Evolutionary conservation across 345 rosid species (phyloP).

Genomic region (Eucalyptus melliodora): DNA sequence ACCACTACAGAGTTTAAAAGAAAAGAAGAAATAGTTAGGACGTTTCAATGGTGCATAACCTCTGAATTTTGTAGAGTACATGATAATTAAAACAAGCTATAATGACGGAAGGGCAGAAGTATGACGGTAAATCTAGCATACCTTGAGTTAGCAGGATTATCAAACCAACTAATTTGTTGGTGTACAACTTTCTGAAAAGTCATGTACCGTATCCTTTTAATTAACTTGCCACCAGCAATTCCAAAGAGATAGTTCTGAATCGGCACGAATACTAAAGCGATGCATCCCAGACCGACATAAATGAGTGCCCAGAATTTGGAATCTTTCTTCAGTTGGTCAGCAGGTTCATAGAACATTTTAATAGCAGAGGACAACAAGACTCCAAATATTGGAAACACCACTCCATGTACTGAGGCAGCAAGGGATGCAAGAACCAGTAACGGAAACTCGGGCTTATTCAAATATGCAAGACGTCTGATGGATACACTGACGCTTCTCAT

Average conservation of each 20-base stretch:
- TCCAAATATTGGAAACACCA: slow-evolving; percentile 61
- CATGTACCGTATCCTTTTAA: slow-evolving; percentile 54
- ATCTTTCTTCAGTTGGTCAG: slow-evolving; percentile 24
- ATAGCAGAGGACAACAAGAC: slow-evolving; percentile 57
- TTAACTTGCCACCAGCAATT: slow-evolving; percentile 69
- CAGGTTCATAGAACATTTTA: slow-evolving; percentile 49
- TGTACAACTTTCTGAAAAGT: slow-evolving; percentile 69
- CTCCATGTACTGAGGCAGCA: slow-evolving; percentile 57
- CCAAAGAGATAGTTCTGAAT: slow-evolving; percentile 64
- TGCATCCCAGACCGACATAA: slow-evolving; percentile 26
- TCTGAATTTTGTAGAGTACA: not conserved
- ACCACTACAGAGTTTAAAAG: slow-evolving; percentile 23
- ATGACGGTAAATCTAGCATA: not conserved
- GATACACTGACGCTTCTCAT: slow-evolving; percentile 36
- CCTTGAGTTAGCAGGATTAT: slow-evolving; percentile 70
- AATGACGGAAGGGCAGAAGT: not conserved
- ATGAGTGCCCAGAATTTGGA: slow-evolving; percentile 49
- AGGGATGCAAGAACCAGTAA: slow-evolving; percentile 39
- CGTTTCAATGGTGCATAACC: not conserved
- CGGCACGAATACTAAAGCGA: slow-evolving; percentile 23
- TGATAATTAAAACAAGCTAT: not conserved
- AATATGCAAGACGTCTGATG: slow-evolving; percentile 35
- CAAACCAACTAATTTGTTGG: slow-evolving; percentile 87
- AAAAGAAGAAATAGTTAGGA: not conserved
- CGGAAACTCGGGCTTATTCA: slow-evolving; percentile 69